phyloP scores from a whole-genome alignment of 768 basidiomycete species.

The Boletus rufocinnamomeus region DNA sequence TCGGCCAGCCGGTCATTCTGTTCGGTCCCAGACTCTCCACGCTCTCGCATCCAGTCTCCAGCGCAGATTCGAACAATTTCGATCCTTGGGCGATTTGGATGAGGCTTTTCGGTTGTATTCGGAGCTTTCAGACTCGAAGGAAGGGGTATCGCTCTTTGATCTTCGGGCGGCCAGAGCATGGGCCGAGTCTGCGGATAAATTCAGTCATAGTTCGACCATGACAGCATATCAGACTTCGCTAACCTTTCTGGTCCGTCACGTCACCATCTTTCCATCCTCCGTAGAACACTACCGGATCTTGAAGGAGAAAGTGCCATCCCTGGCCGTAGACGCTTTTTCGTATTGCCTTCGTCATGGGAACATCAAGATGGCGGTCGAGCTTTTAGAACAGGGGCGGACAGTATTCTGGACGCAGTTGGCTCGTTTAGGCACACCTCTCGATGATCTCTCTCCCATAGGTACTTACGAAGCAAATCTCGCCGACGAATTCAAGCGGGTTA shows the following conservation, averaged over 20 bases:
- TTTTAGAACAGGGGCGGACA: not conserved
- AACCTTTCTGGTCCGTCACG: not conserved
- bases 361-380: not conserved
- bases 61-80: not conserved
- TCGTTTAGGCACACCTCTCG: not conserved
- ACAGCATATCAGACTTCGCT: not conserved
- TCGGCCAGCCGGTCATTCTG: not conserved
- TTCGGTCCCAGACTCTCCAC: not conserved
- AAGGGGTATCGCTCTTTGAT: not conserved
- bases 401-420: not conserved
- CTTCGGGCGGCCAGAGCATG: not conserved
- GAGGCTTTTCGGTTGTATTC: not conserved
- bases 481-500: not conserved
- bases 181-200: not conserved
- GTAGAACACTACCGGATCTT: not conserved
- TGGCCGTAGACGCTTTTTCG: not conserved
- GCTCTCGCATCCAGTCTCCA: not conserved
- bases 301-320: not conserved
- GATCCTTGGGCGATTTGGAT: not conserved
- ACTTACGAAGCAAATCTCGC: not conserved
- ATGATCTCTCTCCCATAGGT: not conserved
- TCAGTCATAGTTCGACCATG: not conserved
- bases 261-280: not conserved
- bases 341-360: not conserved
- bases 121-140: not conserved